Evolutionary conservation across 2,329 filamentous ascomycete species (phyloP).

Genomic region (Didymella exigua): DNA sequence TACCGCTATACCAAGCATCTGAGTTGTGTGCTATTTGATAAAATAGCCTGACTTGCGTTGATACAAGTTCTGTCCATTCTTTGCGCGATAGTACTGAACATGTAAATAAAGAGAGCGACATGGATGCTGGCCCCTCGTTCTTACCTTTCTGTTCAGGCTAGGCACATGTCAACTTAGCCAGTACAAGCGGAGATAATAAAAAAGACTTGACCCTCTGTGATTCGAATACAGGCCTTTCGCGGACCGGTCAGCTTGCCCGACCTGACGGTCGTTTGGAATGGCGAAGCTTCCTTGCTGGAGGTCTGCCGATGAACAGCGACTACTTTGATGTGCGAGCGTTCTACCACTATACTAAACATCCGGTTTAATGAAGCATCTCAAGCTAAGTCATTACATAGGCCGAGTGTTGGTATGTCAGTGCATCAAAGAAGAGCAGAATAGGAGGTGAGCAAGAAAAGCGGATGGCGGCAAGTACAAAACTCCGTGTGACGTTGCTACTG

Average conservation of each 20-base stretch:
- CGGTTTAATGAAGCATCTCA: not conserved
- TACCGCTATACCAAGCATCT: too few relatives aligned
- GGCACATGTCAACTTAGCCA: too few relatives aligned
- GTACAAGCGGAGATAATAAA: too few relatives aligned
- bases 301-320: not conserved
- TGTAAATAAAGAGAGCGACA: too few relatives aligned
- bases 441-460: not conserved
- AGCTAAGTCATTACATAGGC: not conserved
- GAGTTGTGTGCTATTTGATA: too few relatives aligned
- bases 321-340: not conserved
- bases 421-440: not conserved
- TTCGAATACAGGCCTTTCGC: not conserved
- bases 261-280: not conserved
- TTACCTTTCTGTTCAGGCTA: too few relatives aligned
- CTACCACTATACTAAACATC: not conserved
- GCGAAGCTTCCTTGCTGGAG: not conserved
- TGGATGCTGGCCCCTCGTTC: too few relatives aligned
- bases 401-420: not conserved
- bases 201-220: not conserved
- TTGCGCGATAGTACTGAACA: too few relatives aligned
- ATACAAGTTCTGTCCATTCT: too few relatives aligned
- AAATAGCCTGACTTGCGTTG: too few relatives aligned
- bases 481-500: too few relatives aligned
- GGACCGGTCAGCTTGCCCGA: not conserved
- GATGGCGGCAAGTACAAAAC: not conserved